phyloP scores from a whole-genome alignment of 441 rosid genomes.

The Bruguiera hainesii region DNA sequence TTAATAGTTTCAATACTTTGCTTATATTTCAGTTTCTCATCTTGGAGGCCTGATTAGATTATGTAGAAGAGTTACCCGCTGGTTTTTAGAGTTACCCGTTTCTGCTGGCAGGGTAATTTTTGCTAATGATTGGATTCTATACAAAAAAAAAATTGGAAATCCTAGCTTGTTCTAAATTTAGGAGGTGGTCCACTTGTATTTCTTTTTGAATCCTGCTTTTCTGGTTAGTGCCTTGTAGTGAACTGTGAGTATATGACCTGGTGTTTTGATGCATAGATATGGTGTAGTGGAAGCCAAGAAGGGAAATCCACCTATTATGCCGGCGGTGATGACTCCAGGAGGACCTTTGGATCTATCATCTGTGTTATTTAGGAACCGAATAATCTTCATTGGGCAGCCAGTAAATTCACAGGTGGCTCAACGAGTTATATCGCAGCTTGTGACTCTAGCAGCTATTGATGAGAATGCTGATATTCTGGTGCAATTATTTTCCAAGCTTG shows the following conservation, averaged over 20 bases:
- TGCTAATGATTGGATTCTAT: background rate
- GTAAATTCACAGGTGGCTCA: slow-evolving; percentile 82
- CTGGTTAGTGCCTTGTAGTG: background rate
- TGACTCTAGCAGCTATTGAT: slow-evolving; percentile 75
- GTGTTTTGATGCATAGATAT: slow-evolving; percentile 29
- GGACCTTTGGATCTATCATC: slow-evolving; percentile 82
- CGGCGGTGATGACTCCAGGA: slow-evolving; percentile 83
- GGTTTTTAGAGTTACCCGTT: background rate
- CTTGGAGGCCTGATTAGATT: background rate
- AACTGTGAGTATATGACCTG: slow-evolving; percentile 6
- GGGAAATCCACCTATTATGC: slow-evolving; percentile 86
- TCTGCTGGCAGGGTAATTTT: background rate
- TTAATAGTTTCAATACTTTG: background rate
- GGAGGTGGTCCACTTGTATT: background rate
- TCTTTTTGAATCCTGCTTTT: slow-evolving; percentile 9
- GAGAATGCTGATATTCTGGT: slow-evolving; percentile 87
- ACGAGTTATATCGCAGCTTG: slow-evolving; percentile 85
- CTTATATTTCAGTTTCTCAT: too few species aligned
- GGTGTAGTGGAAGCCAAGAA: slow-evolving; percentile 48
- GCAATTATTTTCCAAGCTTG: slow-evolving; percentile 14
- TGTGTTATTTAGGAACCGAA: slow-evolving; percentile 74
- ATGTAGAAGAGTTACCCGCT: background rate
- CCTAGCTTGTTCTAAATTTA: slow-evolving; percentile 8
- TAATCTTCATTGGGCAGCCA: slow-evolving; percentile 84
- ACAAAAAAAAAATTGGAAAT: background rate